A percentile compares a stretch with the other conserved stretches of the same genome.
phyloP scores from a whole-genome alignment of 2,329 filamentous ascomycete species.

The Phyllosticta citrichinensis region DNA sequence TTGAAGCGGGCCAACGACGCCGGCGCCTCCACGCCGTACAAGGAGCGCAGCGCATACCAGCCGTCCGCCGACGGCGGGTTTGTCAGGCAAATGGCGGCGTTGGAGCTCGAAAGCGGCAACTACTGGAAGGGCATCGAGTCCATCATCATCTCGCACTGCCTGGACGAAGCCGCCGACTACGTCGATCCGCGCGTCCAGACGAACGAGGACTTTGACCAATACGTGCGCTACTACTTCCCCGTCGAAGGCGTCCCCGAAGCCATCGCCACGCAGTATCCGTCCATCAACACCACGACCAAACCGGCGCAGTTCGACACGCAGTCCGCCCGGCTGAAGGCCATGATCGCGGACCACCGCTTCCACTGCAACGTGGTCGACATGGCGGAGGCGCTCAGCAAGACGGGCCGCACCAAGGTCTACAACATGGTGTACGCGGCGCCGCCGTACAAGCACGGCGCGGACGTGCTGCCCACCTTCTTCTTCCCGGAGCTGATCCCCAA shows the following conservation, averaged over 20 bases:
- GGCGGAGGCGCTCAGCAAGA: conserved; percentile 24
- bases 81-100: conserved; percentile 22
- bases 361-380: conserved; percentile 23
- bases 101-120: conserved; percentile 24
- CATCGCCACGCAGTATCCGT: conserved; percentile 26
- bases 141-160: conserved; percentile 25
- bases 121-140: conserved; percentile 23
- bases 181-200: conserved; percentile 15
- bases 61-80: conserved; percentile 25
- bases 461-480: conserved; percentile 24
- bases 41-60: conserved; percentile 20
- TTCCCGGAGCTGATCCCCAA: not conserved
- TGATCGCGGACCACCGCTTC: conserved; percentile 26
- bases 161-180: conserved; percentile 24
- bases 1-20: conserved; percentile 21
- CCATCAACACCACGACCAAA: conserved; percentile 20
- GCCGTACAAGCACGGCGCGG: conserved; percentile 32
- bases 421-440: conserved; percentile 34
- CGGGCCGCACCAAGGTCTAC: conserved; percentile 21
- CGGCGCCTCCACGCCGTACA: conserved; percentile 14
- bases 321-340: conserved; percentile 21
- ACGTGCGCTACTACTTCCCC: conserved; percentile 15
- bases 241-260: conserved; percentile 10
- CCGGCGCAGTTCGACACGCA: conserved; percentile 21
- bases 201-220: conserved; percentile 24